Evolutionary conservation across 2,329 filamentous ascomycete species (phyloP).

Genomic region (Sordariomycetes sp.): DNA sequence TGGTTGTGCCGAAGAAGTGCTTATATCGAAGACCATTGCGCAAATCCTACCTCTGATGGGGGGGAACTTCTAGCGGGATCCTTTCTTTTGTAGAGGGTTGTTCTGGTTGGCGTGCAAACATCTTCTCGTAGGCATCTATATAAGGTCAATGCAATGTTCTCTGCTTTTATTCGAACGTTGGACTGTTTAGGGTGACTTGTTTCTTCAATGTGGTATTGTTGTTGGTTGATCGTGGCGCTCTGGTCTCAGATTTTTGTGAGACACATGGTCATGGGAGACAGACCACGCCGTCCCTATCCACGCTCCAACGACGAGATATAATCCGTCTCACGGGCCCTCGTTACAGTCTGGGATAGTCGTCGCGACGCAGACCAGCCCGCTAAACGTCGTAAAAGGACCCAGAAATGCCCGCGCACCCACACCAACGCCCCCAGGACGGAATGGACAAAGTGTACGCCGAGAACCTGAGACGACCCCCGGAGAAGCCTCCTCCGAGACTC

Average conservation of each 20-base stretch:
- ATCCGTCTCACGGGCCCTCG: no score
- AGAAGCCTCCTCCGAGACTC: background rate
- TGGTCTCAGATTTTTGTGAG: no score
- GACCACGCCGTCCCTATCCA: no score
- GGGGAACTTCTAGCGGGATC: slow-evolving; percentile 1
- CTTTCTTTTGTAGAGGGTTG: background rate
- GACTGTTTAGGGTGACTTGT: background rate
- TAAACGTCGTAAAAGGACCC: no score
- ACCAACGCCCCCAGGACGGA: background rate
- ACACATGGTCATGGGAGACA: no score
- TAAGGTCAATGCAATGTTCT: background rate
- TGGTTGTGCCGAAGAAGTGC: slow-evolving; percentile 99
- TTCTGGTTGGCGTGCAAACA: slow-evolving; percentile 4
- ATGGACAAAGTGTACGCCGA: background rate
- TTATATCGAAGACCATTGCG: slow-evolving; percentile 47
- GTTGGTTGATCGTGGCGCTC: no score
- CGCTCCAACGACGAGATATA: no score
- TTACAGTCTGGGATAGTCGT: no score
- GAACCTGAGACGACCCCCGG: background rate
- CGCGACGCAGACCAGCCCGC: no score
- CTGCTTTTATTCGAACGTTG: background rate
- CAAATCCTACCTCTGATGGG: slow-evolving; percentile 7
- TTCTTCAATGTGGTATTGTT: background rate
- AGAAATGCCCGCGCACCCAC: no score
- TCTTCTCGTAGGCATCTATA: background rate